phyloP scores from a whole-genome alignment of 2,329 filamentous ascomycete genomes.

The Epichloe amarillans region DNA sequence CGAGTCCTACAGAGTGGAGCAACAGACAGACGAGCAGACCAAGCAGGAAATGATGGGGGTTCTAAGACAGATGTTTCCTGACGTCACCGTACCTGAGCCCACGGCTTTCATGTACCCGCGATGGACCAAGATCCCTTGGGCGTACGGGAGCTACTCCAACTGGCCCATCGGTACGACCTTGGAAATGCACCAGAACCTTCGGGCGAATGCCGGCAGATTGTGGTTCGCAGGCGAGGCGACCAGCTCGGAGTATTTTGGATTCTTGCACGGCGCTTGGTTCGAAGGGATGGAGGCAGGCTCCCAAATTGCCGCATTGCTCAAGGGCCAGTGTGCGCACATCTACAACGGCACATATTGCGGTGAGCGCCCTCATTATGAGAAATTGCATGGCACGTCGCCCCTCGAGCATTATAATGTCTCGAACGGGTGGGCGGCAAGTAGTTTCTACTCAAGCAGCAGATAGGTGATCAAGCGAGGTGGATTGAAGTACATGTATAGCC shows the following conservation, averaged over 20 bases:
- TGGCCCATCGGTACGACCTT: slow-evolving; percentile 52
- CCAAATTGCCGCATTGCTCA: slow-evolving; percentile 23
- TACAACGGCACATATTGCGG: slow-evolving; percentile 8
- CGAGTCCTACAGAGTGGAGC: slow-evolving; percentile 44
- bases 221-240: slow-evolving; percentile 55
- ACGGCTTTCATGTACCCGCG: slow-evolving; percentile 46
- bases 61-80: slow-evolving; percentile 47
- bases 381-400: slow-evolving; percentile 20
- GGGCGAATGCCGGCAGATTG: slow-evolving; percentile 46
- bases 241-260: slow-evolving; percentile 50
- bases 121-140: slow-evolving; percentile 21
- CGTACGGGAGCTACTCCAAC: slow-evolving; percentile 52
- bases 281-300: slow-evolving; percentile 38
- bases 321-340: slow-evolving; percentile 7
- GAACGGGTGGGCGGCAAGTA: slow-evolving; percentile 26
- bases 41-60: slow-evolving; percentile 42
- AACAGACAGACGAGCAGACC: slow-evolving; percentile 44
- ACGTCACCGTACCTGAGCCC: slow-evolving; percentile 42
- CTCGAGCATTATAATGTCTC: slow-evolving; percentile 17
- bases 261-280: slow-evolving; percentile 48
- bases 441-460: slow-evolving; percentile 11
- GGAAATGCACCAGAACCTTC: slow-evolving; percentile 53
- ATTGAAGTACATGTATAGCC: neutral
- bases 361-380: slow-evolving; percentile 10
- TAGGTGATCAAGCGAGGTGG: neutral